These are phyloP conservation scores for Roridomyces roridus DNA, from an alignment of 768 basidiomycete genomes.

Conservation along the genomic window DNA sequence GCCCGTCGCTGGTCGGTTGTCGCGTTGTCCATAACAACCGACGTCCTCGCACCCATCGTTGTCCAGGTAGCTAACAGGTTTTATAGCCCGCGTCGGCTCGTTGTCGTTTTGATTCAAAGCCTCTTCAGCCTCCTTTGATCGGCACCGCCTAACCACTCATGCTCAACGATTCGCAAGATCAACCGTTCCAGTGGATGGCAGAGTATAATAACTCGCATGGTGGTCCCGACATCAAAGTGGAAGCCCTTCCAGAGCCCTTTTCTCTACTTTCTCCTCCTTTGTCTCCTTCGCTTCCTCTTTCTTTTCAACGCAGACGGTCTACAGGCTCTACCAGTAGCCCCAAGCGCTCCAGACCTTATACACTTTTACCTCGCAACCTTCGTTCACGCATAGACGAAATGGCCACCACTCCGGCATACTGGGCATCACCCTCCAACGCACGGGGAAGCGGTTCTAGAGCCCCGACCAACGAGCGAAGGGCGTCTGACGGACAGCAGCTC, in stretches of 20 bases:
- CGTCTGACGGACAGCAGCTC: conserved; percentile 45
- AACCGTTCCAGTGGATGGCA: conserved; percentile 31
- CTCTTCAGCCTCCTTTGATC: conserved; percentile 31
- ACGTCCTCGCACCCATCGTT: conserved; percentile 31
- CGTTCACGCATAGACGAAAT: conserved; percentile 41
- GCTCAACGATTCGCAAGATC: conserved; percentile 42
- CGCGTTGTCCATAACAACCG: conserved; percentile 11
- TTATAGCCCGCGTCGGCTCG: conserved; percentile 26
- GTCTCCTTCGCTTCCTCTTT: conserved; percentile 25
- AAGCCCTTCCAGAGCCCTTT: conserved; percentile 40
- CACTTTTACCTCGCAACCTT: conserved; percentile 35
- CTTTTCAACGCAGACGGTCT: conserved; percentile 36
- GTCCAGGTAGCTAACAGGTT: conserved; percentile 33
- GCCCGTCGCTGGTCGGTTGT: conserved; percentile 36
- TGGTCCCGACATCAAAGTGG: conserved; percentile 51
- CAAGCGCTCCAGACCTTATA: conserved; percentile 46
- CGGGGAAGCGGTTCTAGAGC: conserved; percentile 39
- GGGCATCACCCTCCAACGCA: conserved; percentile 36
- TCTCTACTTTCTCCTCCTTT: conserved; percentile 44
- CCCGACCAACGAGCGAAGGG: conserved; percentile 34
- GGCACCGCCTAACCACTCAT: conserved; percentile 52
- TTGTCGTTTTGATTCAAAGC: conserved; percentile 30
- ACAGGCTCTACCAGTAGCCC: conserved; percentile 40
- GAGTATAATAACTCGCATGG: conserved; percentile 23
- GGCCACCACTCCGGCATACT: conserved; percentile 41